Evolutionary conservation across 208 protist genomes (phyloP).

Genomic region (Histomonas meleagridis): DNA sequence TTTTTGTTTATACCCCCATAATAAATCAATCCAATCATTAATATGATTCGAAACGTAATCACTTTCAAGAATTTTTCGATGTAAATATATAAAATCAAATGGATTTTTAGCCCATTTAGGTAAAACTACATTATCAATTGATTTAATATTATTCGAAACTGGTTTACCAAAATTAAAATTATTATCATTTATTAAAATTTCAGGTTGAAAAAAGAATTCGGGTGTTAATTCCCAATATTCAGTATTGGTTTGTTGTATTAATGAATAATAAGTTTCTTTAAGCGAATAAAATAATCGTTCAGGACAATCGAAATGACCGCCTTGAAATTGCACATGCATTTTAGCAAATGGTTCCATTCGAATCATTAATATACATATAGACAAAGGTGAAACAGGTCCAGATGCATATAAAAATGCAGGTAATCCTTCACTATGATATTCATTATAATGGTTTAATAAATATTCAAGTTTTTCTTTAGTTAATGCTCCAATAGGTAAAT

Average conservation of each 20-base stretch:
- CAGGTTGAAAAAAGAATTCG: neutral
- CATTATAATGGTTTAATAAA: neutral
- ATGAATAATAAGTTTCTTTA: neutral
- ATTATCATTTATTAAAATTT: neutral
- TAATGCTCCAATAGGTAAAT: neutral
- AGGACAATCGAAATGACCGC: neutral
- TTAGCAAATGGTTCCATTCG: slow-evolving; percentile 45
- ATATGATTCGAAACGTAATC: neutral
- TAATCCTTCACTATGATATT: neutral
- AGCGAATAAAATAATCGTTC: neutral
- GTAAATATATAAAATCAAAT: neutral
- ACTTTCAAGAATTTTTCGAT: neutral
- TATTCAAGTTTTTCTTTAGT: neutral
- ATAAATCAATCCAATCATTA: neutral
- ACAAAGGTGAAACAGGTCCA: neutral
- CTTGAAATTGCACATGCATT: slow-evolving; percentile 43
- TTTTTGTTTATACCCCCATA: slow-evolving; percentile 19
- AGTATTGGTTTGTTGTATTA: neutral
- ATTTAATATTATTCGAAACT: neutral
- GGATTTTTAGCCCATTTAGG: neutral
- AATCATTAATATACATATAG: slow-evolving; percentile 39
- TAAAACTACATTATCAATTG: neutral
- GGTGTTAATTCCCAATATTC: neutral
- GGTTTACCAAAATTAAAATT: neutral
- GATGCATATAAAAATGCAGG: neutral